These are phyloP conservation scores for Candida arabinofermentans DNA, from an alignment of 805 yeast genomes.

Conservation along the genomic window DNA sequence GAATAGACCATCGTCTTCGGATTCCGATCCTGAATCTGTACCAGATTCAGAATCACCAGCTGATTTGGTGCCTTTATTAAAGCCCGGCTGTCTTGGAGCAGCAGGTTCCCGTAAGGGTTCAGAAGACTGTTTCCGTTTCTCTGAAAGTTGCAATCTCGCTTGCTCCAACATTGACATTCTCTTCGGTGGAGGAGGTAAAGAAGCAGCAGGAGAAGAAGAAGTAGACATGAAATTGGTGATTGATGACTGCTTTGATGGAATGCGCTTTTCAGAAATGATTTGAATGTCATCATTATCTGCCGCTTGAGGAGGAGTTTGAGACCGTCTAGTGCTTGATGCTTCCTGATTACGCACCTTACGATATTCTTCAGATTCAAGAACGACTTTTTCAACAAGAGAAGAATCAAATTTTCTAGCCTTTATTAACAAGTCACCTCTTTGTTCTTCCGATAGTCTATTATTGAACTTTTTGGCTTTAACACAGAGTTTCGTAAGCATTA, in stretches of 20 bases:
- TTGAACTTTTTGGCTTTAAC: slow-evolving; percentile 62
- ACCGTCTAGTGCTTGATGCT: not conserved
- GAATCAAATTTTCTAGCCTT: slow-evolving; percentile 56
- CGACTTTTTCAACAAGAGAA: slow-evolving; percentile 49
- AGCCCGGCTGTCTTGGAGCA: slow-evolving; percentile 52
- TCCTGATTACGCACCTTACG: slow-evolving; percentile 11
- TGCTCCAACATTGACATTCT: slow-evolving; percentile 25
- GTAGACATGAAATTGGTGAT: slow-evolving; percentile 9
- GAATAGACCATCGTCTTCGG: slow-evolving; percentile 36
- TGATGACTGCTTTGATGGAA: slow-evolving; percentile 10
- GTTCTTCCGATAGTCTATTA: slow-evolving; percentile 65
- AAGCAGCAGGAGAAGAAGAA: slow-evolving; percentile 2
- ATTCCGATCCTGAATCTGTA: slow-evolving; percentile 33
- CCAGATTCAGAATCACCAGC: slow-evolving; percentile 10
- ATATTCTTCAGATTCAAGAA: slow-evolving; percentile 37
- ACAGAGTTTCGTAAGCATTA: slow-evolving; percentile 57
- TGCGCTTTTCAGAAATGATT: not conserved
- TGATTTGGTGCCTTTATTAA: slow-evolving; percentile 31
- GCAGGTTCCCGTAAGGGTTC: slow-evolving; percentile 36
- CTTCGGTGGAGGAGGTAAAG: slow-evolving; percentile 14
- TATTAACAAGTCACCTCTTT: slow-evolving; percentile 57
- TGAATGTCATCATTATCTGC: not conserved
- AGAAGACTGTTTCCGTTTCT: slow-evolving; percentile 17
- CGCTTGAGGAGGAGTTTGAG: not conserved
- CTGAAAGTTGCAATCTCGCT: slow-evolving; percentile 24